Conservation (phyloP, 148 eudicot species). For the Fallopia convolvulus region DNA sequence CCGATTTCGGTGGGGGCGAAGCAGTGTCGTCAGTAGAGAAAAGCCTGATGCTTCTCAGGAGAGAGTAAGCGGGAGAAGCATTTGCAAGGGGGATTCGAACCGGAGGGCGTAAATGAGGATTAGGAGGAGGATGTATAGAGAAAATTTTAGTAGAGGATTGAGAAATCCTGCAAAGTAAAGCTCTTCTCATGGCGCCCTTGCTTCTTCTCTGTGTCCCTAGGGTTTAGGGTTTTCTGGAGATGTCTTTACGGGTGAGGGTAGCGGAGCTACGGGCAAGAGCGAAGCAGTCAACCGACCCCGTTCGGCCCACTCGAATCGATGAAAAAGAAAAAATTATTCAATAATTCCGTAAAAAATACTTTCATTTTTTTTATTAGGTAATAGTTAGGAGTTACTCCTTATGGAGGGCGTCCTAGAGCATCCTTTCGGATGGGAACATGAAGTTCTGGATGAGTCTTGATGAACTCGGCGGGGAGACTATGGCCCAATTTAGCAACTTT, state of each 20-base stretch:
- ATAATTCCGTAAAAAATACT: no score
- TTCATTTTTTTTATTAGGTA: no score
- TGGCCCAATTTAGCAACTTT: no score
- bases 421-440: no score
- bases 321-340: no score
- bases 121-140: slow-evolving; percentile 15
- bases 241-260: neutral
- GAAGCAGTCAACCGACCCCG: neutral
- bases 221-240: slow-evolving; percentile 12
- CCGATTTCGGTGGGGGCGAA: neutral
- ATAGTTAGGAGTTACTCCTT: no score
- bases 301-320: neutral
- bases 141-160: slow-evolving; percentile 20
- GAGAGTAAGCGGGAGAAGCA: slow-evolving; percentile 12
- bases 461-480: no score
- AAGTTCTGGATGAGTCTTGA: no score
- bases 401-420: no score
- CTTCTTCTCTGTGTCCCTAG: neutral
- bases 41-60: slow-evolving; percentile 19
- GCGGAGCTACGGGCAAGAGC: neutral
- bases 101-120: slow-evolving; percentile 3
- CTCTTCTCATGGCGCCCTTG: slow-evolving; percentile 34
- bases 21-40: slow-evolving; percentile 38
- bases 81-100: slow-evolving; percentile 11
- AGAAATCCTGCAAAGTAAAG: slow-evolving; percentile 26